phyloP scores from a whole-genome alignment of 2,329 filamentous ascomycete species.

The Paecilomyces fulvus region DNA sequence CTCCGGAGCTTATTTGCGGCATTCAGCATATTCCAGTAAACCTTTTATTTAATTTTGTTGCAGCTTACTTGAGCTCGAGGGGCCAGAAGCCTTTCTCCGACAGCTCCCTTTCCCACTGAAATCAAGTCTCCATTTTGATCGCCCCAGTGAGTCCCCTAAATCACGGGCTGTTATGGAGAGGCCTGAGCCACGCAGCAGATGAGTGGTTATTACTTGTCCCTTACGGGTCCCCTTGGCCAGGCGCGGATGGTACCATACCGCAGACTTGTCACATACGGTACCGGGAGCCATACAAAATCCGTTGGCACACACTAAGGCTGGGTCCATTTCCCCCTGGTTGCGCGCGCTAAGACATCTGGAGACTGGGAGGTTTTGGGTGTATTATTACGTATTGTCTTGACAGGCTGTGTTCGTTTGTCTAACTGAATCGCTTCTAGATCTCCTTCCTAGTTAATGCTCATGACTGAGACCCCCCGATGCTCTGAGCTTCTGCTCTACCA shows the following conservation, averaged over 20 bases:
- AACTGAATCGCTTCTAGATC: not conserved
- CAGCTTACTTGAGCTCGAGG: not conserved
- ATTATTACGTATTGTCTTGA: not conserved
- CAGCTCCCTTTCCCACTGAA: no score
- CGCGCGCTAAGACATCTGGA: not conserved
- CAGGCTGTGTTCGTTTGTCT: not conserved
- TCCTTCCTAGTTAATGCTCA: not conserved
- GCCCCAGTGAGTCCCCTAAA: not conserved
- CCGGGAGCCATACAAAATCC: not conserved
- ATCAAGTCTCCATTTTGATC: no score
- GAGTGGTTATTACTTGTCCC: not conserved
- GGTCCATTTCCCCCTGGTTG: not conserved
- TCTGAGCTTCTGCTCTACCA: not conserved
- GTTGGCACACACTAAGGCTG: not conserved
- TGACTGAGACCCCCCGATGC: not conserved
- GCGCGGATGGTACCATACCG: not conserved
- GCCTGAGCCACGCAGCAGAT: not conserved
- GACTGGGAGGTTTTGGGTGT: not conserved
- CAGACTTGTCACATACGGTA: constrained; percentile 1
- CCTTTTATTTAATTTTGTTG: not conserved
- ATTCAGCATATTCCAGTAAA: not conserved
- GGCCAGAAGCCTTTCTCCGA: no score
- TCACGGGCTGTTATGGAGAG: not conserved
- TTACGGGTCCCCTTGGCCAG: not conserved
- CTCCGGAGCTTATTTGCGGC: not conserved